Base-by-base conservation (phyloP, 2,329 filamentous ascomycete genomes). In the Botrytis deweyae region DNA sequence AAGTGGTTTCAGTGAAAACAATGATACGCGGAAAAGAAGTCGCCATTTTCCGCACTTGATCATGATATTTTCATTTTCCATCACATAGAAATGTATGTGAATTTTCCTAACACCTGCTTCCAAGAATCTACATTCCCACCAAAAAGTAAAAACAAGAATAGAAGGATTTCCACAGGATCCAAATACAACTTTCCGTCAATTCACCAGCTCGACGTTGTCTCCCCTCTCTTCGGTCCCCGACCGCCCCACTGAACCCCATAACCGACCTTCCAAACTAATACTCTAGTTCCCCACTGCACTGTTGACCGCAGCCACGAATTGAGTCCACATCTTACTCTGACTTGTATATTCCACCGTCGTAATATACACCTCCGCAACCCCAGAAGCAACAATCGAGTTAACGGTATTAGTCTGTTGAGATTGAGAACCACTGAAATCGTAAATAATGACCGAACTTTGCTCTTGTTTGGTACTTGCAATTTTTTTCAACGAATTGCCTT, bases 401-500 rank as follows among this genome's bases (percentile, higher is more conserved):
- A 70, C 58, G 2, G 38, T 36, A 14, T 42, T 36, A 4, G 14
- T n/a, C 29, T 72, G 70, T 2, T 42, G 33, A 55, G 36, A n/a
- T 7, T 20, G 3, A 0, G 70, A 64, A 42, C 70, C 59, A 9
- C 25, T 44, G 22, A 72, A 72, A 22, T 58, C 44, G 18, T 72
- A 72, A 10, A 72, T n/a, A 20, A 72, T 72, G 1, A 72, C 70
- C 8, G 58, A 64, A 22, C 70, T 72, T 36, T 55, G 44, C 2
- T 14, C 20, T 25, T 29, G 16, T 14, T 55, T 10, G 9, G 7
- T 40, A 12, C 4, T 20, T 1, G 14, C 12, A 5, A 69, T 61
- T 3, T 38, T 9, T 1, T 16, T 18, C 7, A 72, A 18, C 1
- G 22, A 36, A 7, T 61, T 42, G 4, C 63, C 63, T 2, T 9